phyloP scores from a whole-genome alignment of 257 asterid species.

The Petunia secreta region DNA sequence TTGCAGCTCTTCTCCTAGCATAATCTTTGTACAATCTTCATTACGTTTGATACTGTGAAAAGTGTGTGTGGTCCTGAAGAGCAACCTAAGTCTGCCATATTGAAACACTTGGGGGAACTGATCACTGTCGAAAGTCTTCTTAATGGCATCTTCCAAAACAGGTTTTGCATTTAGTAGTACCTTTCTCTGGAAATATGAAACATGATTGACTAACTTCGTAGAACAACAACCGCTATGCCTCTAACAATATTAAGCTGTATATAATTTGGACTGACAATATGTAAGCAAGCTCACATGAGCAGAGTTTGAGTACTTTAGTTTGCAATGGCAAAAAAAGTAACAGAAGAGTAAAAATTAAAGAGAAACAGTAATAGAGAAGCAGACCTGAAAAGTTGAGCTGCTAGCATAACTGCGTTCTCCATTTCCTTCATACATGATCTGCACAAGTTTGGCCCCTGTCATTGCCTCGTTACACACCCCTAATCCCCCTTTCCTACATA shows the following conservation, averaged over 20 bases:
- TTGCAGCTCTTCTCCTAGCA: neutral
- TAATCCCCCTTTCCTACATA: neutral
- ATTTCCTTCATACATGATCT: slow-evolving; percentile 34
- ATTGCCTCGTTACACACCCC: slow-evolving; percentile 16
- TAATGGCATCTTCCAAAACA: slow-evolving; percentile 30
- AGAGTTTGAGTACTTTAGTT: too few species aligned
- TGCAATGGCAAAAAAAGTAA: too few species aligned
- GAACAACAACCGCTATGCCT: neutral
- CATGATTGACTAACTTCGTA: neutral
- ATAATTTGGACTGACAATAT: neutral
- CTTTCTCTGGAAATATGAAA: slow-evolving; percentile 25
- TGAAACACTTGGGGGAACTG: slow-evolving; percentile 24
- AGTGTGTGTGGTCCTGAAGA: slow-evolving; percentile 51
- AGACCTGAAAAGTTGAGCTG: slow-evolving; percentile 39
- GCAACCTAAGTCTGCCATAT: slow-evolving; percentile 48
- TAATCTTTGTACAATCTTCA: slow-evolving; percentile 18
- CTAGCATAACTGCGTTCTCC: slow-evolving; percentile 44
- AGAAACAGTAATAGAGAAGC: neutral
- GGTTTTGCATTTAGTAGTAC: slow-evolving; percentile 20
- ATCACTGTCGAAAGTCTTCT: slow-evolving; percentile 4
- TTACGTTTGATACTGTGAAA: slow-evolving; percentile 22
- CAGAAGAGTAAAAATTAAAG: neutral
- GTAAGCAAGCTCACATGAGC: neutral
- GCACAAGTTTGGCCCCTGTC: slow-evolving; percentile 25
- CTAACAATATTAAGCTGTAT: neutral